Base-by-base conservation (phyloP, 495 filamentous ascomycete genomes). In the Cenococcum geophilum region DNA sequence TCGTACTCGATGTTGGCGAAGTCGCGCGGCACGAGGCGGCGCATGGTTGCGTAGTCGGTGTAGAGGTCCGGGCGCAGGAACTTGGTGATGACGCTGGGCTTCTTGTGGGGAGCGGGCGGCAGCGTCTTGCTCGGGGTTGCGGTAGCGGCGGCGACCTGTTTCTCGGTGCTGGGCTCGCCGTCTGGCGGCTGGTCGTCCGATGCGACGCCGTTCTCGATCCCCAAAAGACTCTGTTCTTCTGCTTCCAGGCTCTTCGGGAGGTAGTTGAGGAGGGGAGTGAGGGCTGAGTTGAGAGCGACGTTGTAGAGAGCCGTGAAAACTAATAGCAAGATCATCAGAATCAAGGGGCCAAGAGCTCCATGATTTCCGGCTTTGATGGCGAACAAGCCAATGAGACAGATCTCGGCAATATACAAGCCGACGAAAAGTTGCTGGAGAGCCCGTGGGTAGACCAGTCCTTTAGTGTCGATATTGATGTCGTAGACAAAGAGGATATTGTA, bases 401-500 rank as follows among this genome's bases (percentile, higher is more conserved):
- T 67, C 61, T 92, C 84, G 36, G 84, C 81, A 16, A 98, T 76
- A 73, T 98, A 98, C 58, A 93, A 80, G 64, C 93, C 93, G 0
- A 88, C 85, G 45, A 92, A 87, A 62, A 95, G 83, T 64, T 98
- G 93, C 72, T 97, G 91, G 62, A 98, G 76, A n/a, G 89, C 93
- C 37, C 85, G 84, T 4, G 88, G 85, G 71, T 97, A 98, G 62
- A 88, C 83, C 37, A 88, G 83, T 58, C 93, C 93, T 65, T 95
- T 90, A 25, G 93, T 97, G 75, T 98, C 92, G 70, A 97, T 86
- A 55, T 79, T 63, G 32, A 87, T 81, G 68, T 95, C 89, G 55
- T 86, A 89, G 54, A 96, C 90, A 74, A 95, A 98, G 51, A 98
- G 81, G 68, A 97, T 72, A 71, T 98, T 96, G 80, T 98, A 97